phyloP scores from a whole-genome alignment of 257 asterid genomes.

The Cinchona pubescens region DNA sequence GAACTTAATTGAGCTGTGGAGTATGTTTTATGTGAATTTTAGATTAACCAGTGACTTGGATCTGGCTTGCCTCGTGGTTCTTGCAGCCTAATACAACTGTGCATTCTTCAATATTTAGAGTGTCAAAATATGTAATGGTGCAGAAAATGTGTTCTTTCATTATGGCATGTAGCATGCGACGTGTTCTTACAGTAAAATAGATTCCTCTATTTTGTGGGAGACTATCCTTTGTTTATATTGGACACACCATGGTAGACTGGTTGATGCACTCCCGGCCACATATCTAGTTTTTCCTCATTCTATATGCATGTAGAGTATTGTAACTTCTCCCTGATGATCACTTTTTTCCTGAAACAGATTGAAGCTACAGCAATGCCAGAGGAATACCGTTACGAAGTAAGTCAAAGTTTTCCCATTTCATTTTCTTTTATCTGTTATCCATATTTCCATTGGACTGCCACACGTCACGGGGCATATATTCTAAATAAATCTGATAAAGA shows the following conservation, averaged over 20 bases:
- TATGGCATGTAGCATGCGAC: neutral
- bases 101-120: neutral
- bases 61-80: neutral
- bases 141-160: neutral
- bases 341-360: conserved; percentile 47
- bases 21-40: neutral
- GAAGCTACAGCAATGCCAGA: conserved; percentile 81
- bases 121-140: neutral
- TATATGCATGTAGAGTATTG: neutral
- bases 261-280: no score
- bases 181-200: neutral
- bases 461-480: neutral
- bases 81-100: neutral
- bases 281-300: neutral
- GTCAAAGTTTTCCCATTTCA: conserved; percentile 22
- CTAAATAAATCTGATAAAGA: neutral
- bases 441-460: neutral
- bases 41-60: neutral
- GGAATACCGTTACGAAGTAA: conserved; percentile 75
- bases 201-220: neutral
- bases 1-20: neutral
- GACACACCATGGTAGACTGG: neutral
- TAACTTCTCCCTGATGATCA: conserved; percentile 12
- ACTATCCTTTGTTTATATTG: neutral
- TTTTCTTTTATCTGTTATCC: neutral